A percentile compares a stretch with the other conserved stretches of the same genome.
Evolutionary conservation across 352 stramenopile genomes (phyloP).

Genomic region (Elongisporangium prolatum): DNA sequence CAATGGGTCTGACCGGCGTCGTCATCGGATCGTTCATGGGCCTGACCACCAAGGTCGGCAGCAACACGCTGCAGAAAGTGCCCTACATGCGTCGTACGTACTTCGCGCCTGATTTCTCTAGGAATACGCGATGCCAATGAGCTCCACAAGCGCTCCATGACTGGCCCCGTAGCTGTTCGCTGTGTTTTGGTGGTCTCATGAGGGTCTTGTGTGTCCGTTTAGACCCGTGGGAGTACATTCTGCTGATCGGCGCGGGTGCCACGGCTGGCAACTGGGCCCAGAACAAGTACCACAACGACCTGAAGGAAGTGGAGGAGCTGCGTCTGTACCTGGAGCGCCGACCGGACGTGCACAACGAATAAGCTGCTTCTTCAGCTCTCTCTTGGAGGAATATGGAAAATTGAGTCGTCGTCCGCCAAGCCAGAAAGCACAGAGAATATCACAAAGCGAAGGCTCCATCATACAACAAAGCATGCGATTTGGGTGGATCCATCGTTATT

Average conservation of each 20-base stretch:
- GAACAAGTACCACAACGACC: slow-evolving; percentile 72
- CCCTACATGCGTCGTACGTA: slow-evolving; percentile 80
- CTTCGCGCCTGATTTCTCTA: neutral
- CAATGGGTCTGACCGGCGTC: slow-evolving; percentile 71
- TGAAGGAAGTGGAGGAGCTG: slow-evolving; percentile 74
- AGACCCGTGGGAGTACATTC: slow-evolving; percentile 82
- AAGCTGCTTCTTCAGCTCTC: slow-evolving; percentile 1
- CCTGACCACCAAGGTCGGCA: slow-evolving; percentile 78
- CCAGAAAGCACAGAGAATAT: no score
- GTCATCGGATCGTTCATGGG: slow-evolving; percentile 65
- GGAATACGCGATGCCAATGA: no score
- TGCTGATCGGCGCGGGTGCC: slow-evolving; percentile 65
- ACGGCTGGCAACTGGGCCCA: slow-evolving; percentile 54
- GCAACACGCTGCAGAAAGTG: slow-evolving; percentile 80
- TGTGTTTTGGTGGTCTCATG: neutral
- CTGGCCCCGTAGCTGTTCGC: neutral
- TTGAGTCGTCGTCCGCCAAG: neutral
- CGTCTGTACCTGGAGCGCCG: slow-evolving; percentile 67
- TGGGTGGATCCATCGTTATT: neutral
- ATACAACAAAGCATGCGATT: neutral
- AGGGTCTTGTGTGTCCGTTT: neutral
- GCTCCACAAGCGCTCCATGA: neutral
- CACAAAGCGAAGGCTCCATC: neutral
- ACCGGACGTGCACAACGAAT: slow-evolving; percentile 47
- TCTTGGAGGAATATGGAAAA: neutral